Evolutionary conservation across 495 filamentous ascomycete species (phyloP), one percentile per base, ranked within the genome.

Genomic region (Penicillium mononematosum): DNA sequence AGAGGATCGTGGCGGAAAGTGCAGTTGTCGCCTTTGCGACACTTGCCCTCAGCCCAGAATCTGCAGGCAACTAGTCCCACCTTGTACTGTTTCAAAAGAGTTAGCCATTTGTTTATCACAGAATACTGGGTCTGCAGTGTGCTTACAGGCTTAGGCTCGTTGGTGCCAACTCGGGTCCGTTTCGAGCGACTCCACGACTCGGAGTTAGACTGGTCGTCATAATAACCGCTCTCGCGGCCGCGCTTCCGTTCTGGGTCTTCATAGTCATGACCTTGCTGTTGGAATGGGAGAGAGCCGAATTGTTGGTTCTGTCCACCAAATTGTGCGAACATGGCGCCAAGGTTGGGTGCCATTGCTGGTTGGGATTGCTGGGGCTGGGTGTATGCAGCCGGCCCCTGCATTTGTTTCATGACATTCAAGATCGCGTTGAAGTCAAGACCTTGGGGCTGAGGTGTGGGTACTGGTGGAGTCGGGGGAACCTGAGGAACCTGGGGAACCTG

Each of bases 11-110:
- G 92, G 44, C 88, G 78, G 72, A 85, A 96, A 1, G 89, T 94
- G 69, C 92, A 96, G 34, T 87, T 86, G 17, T 88, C 87, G 4
- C 92, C 92, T 70, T 96, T 94, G 17, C 79, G 78, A 72, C 92
- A 96, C 68, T 86, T 86, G 16, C 91, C 91, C 55, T 88, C 81
- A 6, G 81, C 75, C 78, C 81, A 96, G 71, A 91, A 96, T 47
- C 80, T 83, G 72, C 92, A 96, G 16, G 88, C 80, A 48, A 81
- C 75, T 31, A 72, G 59, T 48, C 72, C 72, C 46, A 66, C 70
- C 58, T 75, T 76, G 48, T 75, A 75, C 68, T 75, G 41, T 61
- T 51, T 22, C 20, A 7, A 14, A 56, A 25, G 4, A 17, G 58
- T 73, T 36, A 70, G 69, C 29, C 56, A 45, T 27, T 4, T 55